Base-by-base conservation (phyloP, 768 basidiomycete species). In the Termitomyces eurrhizus region DNA sequence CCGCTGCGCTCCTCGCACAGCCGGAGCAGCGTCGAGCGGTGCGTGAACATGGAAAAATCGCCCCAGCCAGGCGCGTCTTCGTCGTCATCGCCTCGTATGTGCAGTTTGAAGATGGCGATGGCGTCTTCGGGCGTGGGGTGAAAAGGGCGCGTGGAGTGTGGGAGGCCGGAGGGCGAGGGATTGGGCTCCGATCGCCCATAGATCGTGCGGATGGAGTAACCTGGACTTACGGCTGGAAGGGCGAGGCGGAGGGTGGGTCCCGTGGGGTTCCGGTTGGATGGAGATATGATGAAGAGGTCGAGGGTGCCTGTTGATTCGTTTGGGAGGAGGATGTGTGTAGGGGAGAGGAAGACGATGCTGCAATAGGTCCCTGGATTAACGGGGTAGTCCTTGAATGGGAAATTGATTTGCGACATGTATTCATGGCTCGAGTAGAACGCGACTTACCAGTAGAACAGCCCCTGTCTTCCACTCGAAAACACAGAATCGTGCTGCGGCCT, bases 381-480 rank as follows among this genome's bases (percentile, higher is more conserved):
- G 8, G 41, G 52, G 2, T 66, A 59, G 26, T 66, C 54, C 70
- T 68, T 37, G 46, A 48, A 51, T 37, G 39, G 2, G 2, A 12
- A 26, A 4, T 57, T 16, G 6, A 12, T 7, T 12, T 14, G n/a
- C 18, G 42, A 49, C 11, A 37, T 11, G 18, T 5, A 24, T 7
- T 12, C 4, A 21, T 29, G 29, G 8, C 18, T 41, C 5, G 16
- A 8, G 18, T 4, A 7, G 12, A 37, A 67, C 75, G 26, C 55
- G 24, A 46, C 45, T 46, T 24, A 80, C 79, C 64, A 74, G 68
- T 58, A 72, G 71, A 3, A 75, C 59, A 8, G 62, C 63, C 6
- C 75, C 77, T 0, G 72, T 76, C 62, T 69, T 72, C 82, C 82
- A 83, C 32, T 81, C 70, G 57, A 71, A 80, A 2, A 82, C 67